Evolutionary conservation across 192 early-diverging fungal species (phyloP), one percentile per base, ranked within the genome.

Genomic region (Backusella mclennaniae): DNA sequence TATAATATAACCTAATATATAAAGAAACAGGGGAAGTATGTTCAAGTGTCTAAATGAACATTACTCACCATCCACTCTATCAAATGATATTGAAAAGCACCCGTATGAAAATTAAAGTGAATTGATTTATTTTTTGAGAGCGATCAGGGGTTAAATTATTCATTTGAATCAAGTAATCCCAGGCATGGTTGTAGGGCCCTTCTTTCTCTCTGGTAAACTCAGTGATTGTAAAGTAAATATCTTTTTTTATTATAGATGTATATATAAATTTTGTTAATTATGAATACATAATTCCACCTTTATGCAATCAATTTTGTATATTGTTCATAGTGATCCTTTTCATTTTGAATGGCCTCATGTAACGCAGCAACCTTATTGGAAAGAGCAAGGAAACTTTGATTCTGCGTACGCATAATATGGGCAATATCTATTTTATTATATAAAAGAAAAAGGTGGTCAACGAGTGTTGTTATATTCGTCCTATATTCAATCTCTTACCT

Each of bases 301-400:
- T 75, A 75, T 44, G 39, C 23, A 33, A 29, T 49, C 44, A 76
- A 35, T 66, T 35, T 71, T 71, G 33, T 46, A 71, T 71, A 77
- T 35, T 71, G 69, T 21, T 33, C 56, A 41, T 73, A 80, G 39
- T 67, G 63, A 5, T 75, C 74, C 39, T 68, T 72, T 38, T 76
- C 52, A 44, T 67, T 66, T 3, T 73, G 41, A 26, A 80, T 44
- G 11, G 67, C 52, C 17, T 80, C 79, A 73, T 80, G 79, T 14
- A 80, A 71, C 5, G 73, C 46, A 59, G 79, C 79, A 19, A 80
- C 79, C 15, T 75, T 69, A 35, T 42, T 75, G 17, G 79, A 41
- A 19, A 80, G 42, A 38, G 79, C 79, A 6, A 80, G 56, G 66
- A 80, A 80, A 31, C 69, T 72, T 59, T 80, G 69, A 52, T 80